phyloP scores from a whole-genome alignment of 148 eudicot species.

The Rhododendron kiyosumense region DNA sequence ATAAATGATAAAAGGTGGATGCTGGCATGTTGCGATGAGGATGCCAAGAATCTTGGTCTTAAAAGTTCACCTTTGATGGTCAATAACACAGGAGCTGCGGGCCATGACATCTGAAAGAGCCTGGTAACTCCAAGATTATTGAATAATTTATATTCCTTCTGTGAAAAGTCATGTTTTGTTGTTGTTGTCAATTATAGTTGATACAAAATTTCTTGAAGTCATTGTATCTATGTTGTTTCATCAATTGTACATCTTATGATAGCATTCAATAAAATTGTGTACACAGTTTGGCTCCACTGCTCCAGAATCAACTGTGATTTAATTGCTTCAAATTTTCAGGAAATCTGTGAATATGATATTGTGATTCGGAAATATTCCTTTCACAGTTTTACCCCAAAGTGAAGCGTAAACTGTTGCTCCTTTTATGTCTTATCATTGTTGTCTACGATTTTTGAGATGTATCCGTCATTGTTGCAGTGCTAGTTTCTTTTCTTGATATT shows the following conservation, averaged over 20 bases:
- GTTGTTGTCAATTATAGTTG: background rate
- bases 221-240: background rate
- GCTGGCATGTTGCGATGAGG: background rate
- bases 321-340: background rate
- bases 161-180: background rate
- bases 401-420: background rate
- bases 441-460: background rate
- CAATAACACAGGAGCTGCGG: slow-evolving; percentile 8
- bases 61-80: slow-evolving; percentile 5
- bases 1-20: background rate
- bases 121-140: slow-evolving; percentile 10
- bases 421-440: background rate
- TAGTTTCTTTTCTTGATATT: background rate
- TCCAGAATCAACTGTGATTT: background rate
- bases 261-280: background rate
- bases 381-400: background rate
- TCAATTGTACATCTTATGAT: background rate
- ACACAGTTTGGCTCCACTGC: background rate
- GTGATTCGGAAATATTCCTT: background rate
- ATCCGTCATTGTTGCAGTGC: background rate
- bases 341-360: background rate
- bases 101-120: background rate
- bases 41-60: background rate
- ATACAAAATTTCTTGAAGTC: background rate
- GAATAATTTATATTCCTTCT: background rate